phyloP scores from a whole-genome alignment of 345 rosid genomes.

The Brassica rapa region DNA sequence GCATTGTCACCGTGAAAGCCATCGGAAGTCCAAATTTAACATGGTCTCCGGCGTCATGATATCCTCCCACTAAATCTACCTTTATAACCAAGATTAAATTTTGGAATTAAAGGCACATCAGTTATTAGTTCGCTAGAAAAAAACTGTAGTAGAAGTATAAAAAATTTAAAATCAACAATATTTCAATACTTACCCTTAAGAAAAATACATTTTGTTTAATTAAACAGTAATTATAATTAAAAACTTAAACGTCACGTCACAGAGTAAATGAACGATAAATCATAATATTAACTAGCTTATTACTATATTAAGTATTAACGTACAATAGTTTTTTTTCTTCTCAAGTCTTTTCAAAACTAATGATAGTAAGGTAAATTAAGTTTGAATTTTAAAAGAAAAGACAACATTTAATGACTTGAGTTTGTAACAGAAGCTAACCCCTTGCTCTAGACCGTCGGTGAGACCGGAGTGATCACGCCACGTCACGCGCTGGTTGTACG shows the following conservation, averaged over 20 bases:
- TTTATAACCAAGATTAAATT: conserved; percentile 11
- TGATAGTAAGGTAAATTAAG: not conserved
- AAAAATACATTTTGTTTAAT: not conserved
- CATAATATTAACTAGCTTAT: not conserved
- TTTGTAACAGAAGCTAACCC: conserved; percentile 51
- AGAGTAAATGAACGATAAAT: not conserved
- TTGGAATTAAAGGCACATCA: not conserved
- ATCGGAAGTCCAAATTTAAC: conserved; percentile 95
- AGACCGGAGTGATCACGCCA: conserved; percentile 98
- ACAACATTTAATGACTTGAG: not conserved
- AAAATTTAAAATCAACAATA: not conserved
- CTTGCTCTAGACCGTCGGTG: conserved; percentile 94
- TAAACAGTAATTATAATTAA: not conserved
- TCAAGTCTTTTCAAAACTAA: not conserved
- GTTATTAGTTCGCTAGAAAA: not conserved
- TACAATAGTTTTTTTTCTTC: not conserved
- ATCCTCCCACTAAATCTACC: conserved; percentile 98
- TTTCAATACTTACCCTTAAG: not conserved
- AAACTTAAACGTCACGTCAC: not conserved
- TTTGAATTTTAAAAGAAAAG: not conserved
- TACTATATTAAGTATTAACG: not conserved
- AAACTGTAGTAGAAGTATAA: not conserved
- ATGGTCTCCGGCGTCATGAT: conserved; percentile 94
- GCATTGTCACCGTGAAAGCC: conserved; percentile 95
- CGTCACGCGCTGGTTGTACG: conserved; percentile 76